Evolutionary conservation across 1,139 yeast genomes (phyloP), one percentile per base, ranked within the genome.

Genomic region (Hanseniaspora uvarum): DNA sequence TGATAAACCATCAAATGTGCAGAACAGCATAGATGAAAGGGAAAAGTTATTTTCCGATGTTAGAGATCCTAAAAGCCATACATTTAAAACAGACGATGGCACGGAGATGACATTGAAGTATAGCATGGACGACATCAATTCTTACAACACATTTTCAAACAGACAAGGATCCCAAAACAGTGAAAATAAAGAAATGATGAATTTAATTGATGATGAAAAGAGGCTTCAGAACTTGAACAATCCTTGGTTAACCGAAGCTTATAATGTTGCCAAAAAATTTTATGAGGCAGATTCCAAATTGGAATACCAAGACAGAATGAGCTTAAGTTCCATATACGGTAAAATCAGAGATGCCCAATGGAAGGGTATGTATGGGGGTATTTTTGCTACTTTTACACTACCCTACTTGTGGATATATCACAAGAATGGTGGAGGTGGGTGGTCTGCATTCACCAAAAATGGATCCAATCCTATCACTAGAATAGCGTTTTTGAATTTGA

Each of bases 321-420:
- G 60, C 21, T 52, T 67, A 10, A 60, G 62, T 3, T 54, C 59
- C 34, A 55, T 58, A 2, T 67, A 61, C 50, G 56, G 56, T 7
- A 49, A 60, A 2, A 62, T 67, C 26, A 60, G 65, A 5, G 57
- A 59, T 21, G 60, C 62, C 0, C 63, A 66, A 40, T 19, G 61
- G 10, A 51, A 55, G 46, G 66, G 64, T 14, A 73, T 73, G 0
- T 69, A 72, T 0, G 68, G 70, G 56, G 59, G 66, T 14, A 56
- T 63, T 1, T 62, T 66, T 1, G 64, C 67, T 11, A 54, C 65
- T 0, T 46, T 69, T 0, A 72, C 73, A 0, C 66, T 68, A 58
- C 62, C 59, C 2, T 59, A 67, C 60, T 38, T 65, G 59, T 46
- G 59, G 62, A 51, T 62, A 58, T 53, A 67, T 69, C 0, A 64